Evolutionary conservation across 2,329 filamentous ascomycete genomes (phyloP).

Genomic region (Alternaria solani): DNA sequence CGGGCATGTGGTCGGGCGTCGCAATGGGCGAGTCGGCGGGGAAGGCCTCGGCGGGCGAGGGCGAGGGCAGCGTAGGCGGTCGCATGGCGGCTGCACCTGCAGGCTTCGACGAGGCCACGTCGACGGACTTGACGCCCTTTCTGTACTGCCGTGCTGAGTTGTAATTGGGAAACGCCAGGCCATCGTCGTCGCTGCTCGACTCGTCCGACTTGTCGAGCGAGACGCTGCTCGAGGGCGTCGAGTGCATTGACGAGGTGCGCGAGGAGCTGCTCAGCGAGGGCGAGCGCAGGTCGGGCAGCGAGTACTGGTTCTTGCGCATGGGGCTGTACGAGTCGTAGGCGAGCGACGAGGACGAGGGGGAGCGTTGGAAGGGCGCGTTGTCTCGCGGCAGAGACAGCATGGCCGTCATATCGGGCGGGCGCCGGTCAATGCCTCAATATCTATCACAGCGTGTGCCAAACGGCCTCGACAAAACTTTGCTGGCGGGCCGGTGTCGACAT

Average conservation of each 20-base stretch:
- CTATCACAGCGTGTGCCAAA: constrained; percentile 33
- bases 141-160: constrained; percentile 23
- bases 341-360: constrained; percentile 55
- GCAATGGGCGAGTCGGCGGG: constrained; percentile 57
- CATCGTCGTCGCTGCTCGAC: constrained; percentile 51
- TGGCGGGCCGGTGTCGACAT: constrained; percentile 41
- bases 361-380: constrained; percentile 51
- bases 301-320: constrained; percentile 46
- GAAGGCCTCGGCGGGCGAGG: constrained; percentile 62
- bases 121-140: constrained; percentile 13
- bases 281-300: constrained; percentile 49
- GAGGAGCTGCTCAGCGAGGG: constrained; percentile 46
- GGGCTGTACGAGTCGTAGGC: constrained; percentile 50
- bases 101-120: constrained; percentile 49
- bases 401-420: constrained; percentile 44
- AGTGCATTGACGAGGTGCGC: constrained; percentile 64
- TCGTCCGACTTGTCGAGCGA: constrained; percentile 67
- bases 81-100: constrained; percentile 42
- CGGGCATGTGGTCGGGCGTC: constrained; percentile 61
- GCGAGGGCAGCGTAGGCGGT: constrained; percentile 54
- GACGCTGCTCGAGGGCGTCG: constrained; percentile 70
- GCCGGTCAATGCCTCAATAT: constrained; percentile 33
- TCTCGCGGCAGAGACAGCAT: constrained; percentile 50
- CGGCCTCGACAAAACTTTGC: constrained; percentile 36
- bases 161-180: constrained; percentile 58